These are phyloP conservation scores for Microbotryum silenes-acaulis DNA, from an alignment of 1,284 basidiomycete species.

Conservation along the genomic window DNA sequence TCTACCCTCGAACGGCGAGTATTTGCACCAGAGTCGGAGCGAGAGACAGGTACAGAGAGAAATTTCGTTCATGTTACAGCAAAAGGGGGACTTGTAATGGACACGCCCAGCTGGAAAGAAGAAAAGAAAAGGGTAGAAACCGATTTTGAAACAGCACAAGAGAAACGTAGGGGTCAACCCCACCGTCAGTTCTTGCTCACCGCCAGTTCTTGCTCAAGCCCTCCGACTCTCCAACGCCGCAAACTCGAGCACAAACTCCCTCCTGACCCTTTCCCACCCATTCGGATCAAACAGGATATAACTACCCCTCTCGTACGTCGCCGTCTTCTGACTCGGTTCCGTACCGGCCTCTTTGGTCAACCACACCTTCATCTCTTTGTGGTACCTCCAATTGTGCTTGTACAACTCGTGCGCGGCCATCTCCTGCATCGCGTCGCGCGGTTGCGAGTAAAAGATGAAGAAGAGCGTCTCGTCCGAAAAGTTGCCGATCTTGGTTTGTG, in stretches of 20 bases:
- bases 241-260: constrained; percentile 21
- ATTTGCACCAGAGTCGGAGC: too few relatives aligned
- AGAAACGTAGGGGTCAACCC: too few relatives aligned
- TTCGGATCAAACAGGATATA: constrained; percentile 91
- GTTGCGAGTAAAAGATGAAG: constrained; percentile 96
- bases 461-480: constrained; percentile 97
- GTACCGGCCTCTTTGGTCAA: constrained; percentile 85
- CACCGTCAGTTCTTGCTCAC: background rate
- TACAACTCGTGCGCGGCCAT: constrained; percentile 93
- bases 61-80: too few relatives aligned
- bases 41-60: too few relatives aligned
- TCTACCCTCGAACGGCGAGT: too few relatives aligned
- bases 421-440: constrained; percentile 87
- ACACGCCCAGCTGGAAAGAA: too few relatives aligned
- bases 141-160: too few relatives aligned
- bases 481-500: constrained; percentile 73
- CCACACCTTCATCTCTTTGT: constrained; percentile 92
- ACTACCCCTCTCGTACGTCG: constrained; percentile 77
- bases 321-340: constrained; percentile 73
- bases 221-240: constrained; percentile 6
- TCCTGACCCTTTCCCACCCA: constrained; percentile 60
- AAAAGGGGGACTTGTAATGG: too few relatives aligned
- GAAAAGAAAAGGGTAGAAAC: too few relatives aligned
- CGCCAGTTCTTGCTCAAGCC: background rate
- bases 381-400: constrained; percentile 95